A percentile compares a stretch with the other conserved stretches of the same genome.
phyloP scores from a whole-genome alignment of 2,329 filamentous ascomycete genomes.

The Juglanconis sp. region DNA sequence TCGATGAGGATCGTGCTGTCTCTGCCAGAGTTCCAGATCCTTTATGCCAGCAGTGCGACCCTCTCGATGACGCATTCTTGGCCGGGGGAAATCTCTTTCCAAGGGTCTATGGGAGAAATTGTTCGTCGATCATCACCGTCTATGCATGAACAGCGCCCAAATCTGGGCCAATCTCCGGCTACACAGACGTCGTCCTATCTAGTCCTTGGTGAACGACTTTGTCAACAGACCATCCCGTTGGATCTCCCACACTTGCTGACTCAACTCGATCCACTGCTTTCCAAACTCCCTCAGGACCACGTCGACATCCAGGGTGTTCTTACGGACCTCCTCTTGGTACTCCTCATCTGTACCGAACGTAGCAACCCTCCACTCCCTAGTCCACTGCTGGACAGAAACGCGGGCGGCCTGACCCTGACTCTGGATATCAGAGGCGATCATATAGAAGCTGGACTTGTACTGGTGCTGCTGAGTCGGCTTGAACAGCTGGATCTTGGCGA shows the following conservation, averaged over 20 bases:
- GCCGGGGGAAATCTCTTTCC: too few relatives aligned
- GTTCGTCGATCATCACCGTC: too few relatives aligned
- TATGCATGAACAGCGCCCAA: too few relatives aligned
- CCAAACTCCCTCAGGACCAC: slow-evolving; percentile 36
- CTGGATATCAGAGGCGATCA: slow-evolving; percentile 44
- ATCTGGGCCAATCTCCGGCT: too few relatives aligned
- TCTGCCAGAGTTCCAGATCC: too few relatives aligned
- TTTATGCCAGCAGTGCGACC: too few relatives aligned
- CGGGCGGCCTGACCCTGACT: slow-evolving; percentile 29
- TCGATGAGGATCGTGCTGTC: too few relatives aligned
- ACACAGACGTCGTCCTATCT: too few relatives aligned
- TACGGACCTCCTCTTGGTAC: neutral
- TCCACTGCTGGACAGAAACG: slow-evolving; percentile 37
- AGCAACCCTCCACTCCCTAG: slow-evolving; percentile 33
- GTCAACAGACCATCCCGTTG: slow-evolving; percentile 30
- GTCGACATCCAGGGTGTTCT: slow-evolving; percentile 16
- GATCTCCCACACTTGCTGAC: slow-evolving; percentile 31
- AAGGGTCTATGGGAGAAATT: too few relatives aligned
- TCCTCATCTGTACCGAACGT: slow-evolving; percentile 36
- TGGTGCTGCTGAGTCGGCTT: slow-evolving; percentile 42
- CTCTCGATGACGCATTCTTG: too few relatives aligned
- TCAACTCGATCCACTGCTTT: slow-evolving; percentile 28
- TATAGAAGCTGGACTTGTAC: slow-evolving; percentile 50
- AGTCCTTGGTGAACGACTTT: too few relatives aligned
- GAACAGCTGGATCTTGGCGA: slow-evolving; percentile 39